Conservation (phyloP, 164 flowering plant genomes). For the Amborella trichopoda region DNA sequence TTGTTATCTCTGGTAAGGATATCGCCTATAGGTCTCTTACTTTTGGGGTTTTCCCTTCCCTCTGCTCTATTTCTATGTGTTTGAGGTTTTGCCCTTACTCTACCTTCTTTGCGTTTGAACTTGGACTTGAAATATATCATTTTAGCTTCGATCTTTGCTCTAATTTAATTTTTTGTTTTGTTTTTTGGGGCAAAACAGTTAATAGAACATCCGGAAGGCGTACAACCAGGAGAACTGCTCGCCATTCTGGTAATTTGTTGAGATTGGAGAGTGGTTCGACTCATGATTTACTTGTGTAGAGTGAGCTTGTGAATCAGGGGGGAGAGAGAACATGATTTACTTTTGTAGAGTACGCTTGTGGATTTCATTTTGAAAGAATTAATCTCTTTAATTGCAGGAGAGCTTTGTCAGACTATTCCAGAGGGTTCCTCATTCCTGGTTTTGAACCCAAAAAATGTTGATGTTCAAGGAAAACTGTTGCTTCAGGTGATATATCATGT, state of each 20-base stretch:
- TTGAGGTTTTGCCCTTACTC: neutral
- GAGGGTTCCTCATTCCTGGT: slow-evolving; percentile 5
- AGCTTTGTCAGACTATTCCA: neutral
- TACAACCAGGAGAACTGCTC: no score
- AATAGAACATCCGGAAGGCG: no score
- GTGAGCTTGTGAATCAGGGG: no score
- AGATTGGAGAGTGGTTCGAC: no score
- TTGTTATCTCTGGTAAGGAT: slow-evolving; percentile 39
- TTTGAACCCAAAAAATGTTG: slow-evolving; percentile 9
- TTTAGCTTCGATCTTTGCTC: neutral
- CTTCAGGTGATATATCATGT: slow-evolving; percentile 4
- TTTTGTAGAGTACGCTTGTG: no score
- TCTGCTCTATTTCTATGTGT: neutral
- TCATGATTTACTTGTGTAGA: no score
- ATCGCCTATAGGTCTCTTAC: no score
- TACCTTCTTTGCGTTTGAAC: neutral
- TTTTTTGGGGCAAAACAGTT: no score
- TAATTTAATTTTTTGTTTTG: neutral
- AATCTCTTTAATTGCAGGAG: no score
- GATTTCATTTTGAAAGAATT: no score
- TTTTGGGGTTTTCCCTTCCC: neutral
- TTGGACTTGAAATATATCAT: neutral
- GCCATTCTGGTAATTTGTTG: no score
- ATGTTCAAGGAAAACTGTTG: slow-evolving; percentile 6
- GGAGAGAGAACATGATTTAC: no score